Evolutionary conservation across 345 rosid species (phyloP).

Genomic region (Populus deltoides): DNA sequence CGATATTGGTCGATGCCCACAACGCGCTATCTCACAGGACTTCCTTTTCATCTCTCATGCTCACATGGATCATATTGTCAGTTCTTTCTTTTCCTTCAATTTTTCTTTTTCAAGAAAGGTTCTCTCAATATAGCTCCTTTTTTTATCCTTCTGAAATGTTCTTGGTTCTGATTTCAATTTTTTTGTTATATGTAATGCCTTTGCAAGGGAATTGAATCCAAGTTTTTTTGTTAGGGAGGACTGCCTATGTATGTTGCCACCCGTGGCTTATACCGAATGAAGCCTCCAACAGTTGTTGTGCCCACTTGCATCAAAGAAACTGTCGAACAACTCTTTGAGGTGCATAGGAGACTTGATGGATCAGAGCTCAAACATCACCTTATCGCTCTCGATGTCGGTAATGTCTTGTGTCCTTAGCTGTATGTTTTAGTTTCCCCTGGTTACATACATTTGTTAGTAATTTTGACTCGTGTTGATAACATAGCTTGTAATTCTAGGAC

Average conservation of each 20-base stretch:
- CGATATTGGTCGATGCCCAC: constrained; percentile 93
- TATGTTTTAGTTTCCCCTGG: not conserved
- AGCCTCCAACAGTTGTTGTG: constrained; percentile 81
- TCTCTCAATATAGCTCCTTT: not conserved
- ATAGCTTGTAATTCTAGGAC: constrained; percentile 50
- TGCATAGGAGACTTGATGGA: constrained; percentile 70
- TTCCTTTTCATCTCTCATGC: constrained; percentile 91
- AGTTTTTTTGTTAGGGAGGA: constrained; percentile 59
- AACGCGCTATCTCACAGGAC: constrained; percentile 81
- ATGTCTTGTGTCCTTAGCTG: constrained; percentile 3
- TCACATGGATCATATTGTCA: constrained; percentile 94
- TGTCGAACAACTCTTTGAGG: constrained; percentile 74
- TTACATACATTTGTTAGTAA: not conserved
- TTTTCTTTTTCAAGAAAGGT: not conserved
- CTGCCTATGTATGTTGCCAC: constrained; percentile 94
- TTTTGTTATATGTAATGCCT: not conserved
- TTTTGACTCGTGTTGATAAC: not conserved
- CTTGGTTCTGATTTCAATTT: too few relatives aligned
- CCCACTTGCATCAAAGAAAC: constrained; percentile 60
- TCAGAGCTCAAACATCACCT: constrained; percentile 74
- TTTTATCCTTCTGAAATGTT: not conserved
- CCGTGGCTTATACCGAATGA: constrained; percentile 73
- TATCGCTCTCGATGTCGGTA: constrained; percentile 86
- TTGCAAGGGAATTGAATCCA: not conserved
- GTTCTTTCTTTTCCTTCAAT: constrained; percentile 13